Evolutionary conservation across 2,329 filamentous ascomycete genomes (phyloP).

Genomic region (Pseudonectria foliicola): DNA sequence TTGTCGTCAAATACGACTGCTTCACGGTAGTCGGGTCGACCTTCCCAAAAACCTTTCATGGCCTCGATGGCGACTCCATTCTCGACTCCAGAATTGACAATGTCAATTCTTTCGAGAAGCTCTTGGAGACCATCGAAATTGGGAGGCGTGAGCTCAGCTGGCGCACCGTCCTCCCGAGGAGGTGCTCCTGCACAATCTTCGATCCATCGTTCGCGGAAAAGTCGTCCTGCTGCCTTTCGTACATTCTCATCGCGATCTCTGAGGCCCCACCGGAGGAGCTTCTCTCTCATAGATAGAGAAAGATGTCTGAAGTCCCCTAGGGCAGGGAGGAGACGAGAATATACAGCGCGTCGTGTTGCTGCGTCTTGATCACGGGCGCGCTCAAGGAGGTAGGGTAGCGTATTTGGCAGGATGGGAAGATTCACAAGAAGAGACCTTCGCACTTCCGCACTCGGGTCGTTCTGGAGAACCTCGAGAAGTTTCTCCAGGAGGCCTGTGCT

Average conservation of each 20-base stretch:
- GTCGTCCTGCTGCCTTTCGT: slow-evolving; percentile 77
- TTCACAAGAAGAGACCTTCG: slow-evolving; percentile 82
- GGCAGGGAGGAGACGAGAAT: slow-evolving; percentile 77
- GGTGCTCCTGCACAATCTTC: slow-evolving; percentile 77
- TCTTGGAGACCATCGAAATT: slow-evolving; percentile 82
- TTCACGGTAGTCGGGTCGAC: slow-evolving; percentile 74
- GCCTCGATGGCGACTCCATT: slow-evolving; percentile 87
- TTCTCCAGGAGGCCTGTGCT: slow-evolving; percentile 70
- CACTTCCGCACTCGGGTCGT: slow-evolving; percentile 91
- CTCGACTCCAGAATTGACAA: slow-evolving; percentile 83
- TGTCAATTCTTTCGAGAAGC: slow-evolving; percentile 86
- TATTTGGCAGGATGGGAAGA: slow-evolving; percentile 75
- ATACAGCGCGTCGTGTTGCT: slow-evolving; percentile 75
- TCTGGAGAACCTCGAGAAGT: slow-evolving; percentile 80
- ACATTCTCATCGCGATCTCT: slow-evolving; percentile 92
- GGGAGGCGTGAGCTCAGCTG: slow-evolving; percentile 51
- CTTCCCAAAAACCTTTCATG: slow-evolving; percentile 95
- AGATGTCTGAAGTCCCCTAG: slow-evolving; percentile 92
- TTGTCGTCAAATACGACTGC: slow-evolving; percentile 63
- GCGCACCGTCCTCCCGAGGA: slow-evolving; percentile 51
- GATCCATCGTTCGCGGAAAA: slow-evolving; percentile 96
- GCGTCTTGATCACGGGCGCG: slow-evolving; percentile 84
- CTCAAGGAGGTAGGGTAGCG: slow-evolving; percentile 82
- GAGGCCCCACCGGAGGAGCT: slow-evolving; percentile 88
- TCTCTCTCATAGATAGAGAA: slow-evolving; percentile 89